Base-by-base conservation (phyloP, 2,329 filamentous ascomycete species). In the Beauveria brongniartii region DNA sequence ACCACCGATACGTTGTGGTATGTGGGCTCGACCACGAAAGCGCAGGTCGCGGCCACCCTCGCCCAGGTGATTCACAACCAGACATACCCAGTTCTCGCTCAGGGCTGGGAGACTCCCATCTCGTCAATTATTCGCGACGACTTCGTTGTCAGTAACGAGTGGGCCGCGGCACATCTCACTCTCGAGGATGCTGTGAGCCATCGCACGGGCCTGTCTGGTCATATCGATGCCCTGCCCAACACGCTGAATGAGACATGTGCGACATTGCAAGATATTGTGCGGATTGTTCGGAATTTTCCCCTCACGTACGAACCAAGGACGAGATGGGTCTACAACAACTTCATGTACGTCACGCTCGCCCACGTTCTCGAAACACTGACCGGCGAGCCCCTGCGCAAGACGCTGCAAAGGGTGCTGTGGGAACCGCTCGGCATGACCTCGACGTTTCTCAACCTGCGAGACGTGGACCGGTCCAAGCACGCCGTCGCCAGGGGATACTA, bases 11-110 rank as follows among this genome's bases (percentile, higher is more conserved):
- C 82, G 0, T 71, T 86, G 2, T 85, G 81, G 71, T 82, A 80
- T 61, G 75, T 74, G 4, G 84, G 77, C 1, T 84, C 81, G 46
- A 83, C 77, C 1, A 83, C 81, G 18, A 86, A 86, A 66, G 78
- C 81, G 1, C 77, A 82, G 51, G 80, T 78, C 0, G 76, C 78
- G 0, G 81, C 81, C 1, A 73, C 75, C 0, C 67, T 86, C 2
- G 68, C 84, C 1, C 75, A 79, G 1, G 66, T 82, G 1, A 75
- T 85, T 8, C 71, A 83, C 6, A 74, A 76, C 22, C 72, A 78
- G 9, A 41, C 63, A 18, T 64, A 68, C 30, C 60, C 69, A 0
- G 60, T 54, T 3, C 57, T 67, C 30, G 44, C 70, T 68, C 65
- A 77, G 2, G 72, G 76, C 40, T 84, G 80, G 79, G 67, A 73